Conservation (phyloP, 257 asterid species). For the Mitragyna speciosa region DNA sequence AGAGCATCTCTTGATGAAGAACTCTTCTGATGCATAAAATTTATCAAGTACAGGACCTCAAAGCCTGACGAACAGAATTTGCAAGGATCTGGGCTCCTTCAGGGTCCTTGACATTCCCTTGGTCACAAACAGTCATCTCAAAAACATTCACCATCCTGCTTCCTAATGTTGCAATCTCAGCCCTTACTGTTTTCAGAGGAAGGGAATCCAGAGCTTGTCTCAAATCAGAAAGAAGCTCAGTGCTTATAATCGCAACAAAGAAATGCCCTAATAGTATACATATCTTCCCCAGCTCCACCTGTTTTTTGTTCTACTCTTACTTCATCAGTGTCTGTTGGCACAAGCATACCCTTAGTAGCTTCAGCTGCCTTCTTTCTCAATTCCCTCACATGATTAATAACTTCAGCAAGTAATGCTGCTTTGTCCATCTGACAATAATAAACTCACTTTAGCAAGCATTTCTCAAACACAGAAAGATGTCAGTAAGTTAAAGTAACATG, state of each 20-base stretch:
- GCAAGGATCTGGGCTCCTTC: conserved; percentile 41
- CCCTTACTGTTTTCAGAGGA: conserved; percentile 51
- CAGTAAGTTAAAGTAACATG: background rate
- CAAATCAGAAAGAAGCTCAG: conserved; percentile 57
- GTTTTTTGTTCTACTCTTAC: conserved; percentile 56
- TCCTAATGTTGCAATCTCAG: conserved; percentile 81
- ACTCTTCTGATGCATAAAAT: conserved; percentile 79
- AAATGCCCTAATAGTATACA: conserved; percentile 55
- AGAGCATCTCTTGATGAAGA: conserved; percentile 50
- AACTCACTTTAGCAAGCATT: background rate
- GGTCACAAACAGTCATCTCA: conserved; percentile 41
- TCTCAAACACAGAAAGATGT: background rate
- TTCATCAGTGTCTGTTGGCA: conserved; percentile 74
- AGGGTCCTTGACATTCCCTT: conserved; percentile 21
- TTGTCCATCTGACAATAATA: conserved; percentile 65
- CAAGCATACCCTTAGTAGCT: conserved; percentile 55
- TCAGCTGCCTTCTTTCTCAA: conserved; percentile 45
- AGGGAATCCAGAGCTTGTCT: conserved; percentile 61
- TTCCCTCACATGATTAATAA: conserved; percentile 55
- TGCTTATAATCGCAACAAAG: conserved; percentile 75
- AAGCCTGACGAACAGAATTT: conserved; percentile 50
- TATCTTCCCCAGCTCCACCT: conserved; percentile 30
- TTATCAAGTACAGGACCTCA: conserved; percentile 75
- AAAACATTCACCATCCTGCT: conserved; percentile 69
- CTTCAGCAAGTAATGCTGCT: conserved; percentile 80